Evolutionary conservation across 805 yeast species (phyloP).

Genomic region (Ogataea nitratoaversa): DNA sequence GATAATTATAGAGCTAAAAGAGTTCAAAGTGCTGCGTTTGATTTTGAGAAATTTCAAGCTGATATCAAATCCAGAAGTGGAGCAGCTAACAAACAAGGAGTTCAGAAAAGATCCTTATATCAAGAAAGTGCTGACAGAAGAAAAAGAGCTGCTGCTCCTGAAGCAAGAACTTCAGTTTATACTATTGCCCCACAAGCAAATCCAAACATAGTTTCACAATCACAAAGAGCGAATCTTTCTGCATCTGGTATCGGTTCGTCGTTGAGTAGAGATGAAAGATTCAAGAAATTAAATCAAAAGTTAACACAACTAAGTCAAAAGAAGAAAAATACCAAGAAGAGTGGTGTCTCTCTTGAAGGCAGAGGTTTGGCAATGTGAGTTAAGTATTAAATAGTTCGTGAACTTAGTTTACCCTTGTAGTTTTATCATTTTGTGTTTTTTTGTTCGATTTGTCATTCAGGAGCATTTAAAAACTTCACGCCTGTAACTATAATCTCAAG

Average conservation of each 20-base stretch:
- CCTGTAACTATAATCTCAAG: too few relatives aligned
- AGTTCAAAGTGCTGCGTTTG: conserved; percentile 65
- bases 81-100: conserved; percentile 23
- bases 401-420: too few relatives aligned
- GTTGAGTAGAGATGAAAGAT: conserved; percentile 67
- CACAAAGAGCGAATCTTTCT: conserved; percentile 34
- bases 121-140: conserved; percentile 90
- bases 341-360: conserved; percentile 81
- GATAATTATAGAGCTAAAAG: conserved; percentile 89
- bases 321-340: conserved; percentile 50
- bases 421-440: not conserved
- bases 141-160: conserved; percentile 95
- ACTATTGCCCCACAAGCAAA: conserved; percentile 84
- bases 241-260: conserved; percentile 47
- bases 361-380: conserved; percentile 36
- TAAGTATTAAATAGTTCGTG: too few relatives aligned
- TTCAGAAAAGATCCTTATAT: conserved; percentile 57
- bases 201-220: conserved; percentile 38
- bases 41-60: conserved; percentile 48
- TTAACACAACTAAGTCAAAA: conserved; percentile 44
- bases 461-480: too few relatives aligned
- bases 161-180: conserved; percentile 81
- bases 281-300: conserved; percentile 68
- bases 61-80: conserved; percentile 32
- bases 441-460: not conserved